Percentiles rank a stretch among this genome's conserved stretches.
Evolutionary conservation across 768 basidiomycete genomes (phyloP).

Genomic region (Boletus speciosus): DNA sequence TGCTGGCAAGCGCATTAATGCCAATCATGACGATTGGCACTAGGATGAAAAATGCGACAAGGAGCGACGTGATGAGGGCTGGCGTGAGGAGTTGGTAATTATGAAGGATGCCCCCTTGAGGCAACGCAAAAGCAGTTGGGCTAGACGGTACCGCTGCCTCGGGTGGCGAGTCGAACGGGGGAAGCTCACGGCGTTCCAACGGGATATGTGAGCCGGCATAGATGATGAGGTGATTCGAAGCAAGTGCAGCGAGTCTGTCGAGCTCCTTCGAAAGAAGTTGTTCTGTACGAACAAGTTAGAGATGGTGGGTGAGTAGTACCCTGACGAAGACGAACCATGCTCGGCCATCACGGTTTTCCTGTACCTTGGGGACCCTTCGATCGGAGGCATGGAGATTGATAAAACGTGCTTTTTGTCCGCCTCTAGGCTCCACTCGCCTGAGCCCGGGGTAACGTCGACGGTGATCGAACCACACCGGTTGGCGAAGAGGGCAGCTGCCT

Average conservation of each 20-base stretch:
- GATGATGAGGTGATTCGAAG: slow-evolving; percentile 64
- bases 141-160: slow-evolving; percentile 25
- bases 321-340: slow-evolving; percentile 45
- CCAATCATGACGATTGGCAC: slow-evolving; percentile 64
- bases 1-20: slow-evolving; percentile 64
- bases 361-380: slow-evolving; percentile 39
- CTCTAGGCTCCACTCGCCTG: slow-evolving; percentile 35
- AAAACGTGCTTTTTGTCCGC: slow-evolving; percentile 52
- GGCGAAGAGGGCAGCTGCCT: slow-evolving; percentile 44
- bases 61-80: slow-evolving; percentile 61
- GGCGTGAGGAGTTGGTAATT: slow-evolving; percentile 78
- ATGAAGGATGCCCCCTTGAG: slow-evolving; percentile 60
- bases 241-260: slow-evolving; percentile 41
- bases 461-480: slow-evolving; percentile 51
- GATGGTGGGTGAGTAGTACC: not conserved
- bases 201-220: slow-evolving; percentile 53
- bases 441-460: slow-evolving; percentile 41
- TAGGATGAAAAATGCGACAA: slow-evolving; percentile 63
- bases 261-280: slow-evolving; percentile 47
- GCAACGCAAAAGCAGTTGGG: slow-evolving; percentile 29
- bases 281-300: slow-evolving; percentile 33
- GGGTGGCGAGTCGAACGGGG: slow-evolving; percentile 29
- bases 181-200: slow-evolving; percentile 41
- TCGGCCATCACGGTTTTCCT: slow-evolving; percentile 48
- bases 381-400: slow-evolving; percentile 49